Conservation (phyloP, 1,284 basidiomycete genomes). For the Thelephora terrestris region DNA sequence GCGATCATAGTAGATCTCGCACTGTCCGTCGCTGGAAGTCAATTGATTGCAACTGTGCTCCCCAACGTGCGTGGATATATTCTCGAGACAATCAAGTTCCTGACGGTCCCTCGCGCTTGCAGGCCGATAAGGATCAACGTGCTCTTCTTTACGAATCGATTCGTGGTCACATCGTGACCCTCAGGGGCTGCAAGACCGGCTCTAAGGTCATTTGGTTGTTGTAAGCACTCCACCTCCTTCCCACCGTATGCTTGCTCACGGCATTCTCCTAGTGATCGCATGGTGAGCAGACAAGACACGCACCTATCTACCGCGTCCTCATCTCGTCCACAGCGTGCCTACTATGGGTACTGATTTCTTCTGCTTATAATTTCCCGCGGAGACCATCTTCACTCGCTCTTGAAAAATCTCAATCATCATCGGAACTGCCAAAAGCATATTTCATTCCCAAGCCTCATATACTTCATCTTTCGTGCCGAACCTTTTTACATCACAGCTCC, state of each 20-base stretch:
- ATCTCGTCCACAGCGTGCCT: slow-evolving; percentile 27
- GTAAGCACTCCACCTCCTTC: slow-evolving; percentile 32
- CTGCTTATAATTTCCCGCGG: not conserved
- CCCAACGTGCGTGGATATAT: slow-evolving; percentile 42
- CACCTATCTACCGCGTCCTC: slow-evolving; percentile 7
- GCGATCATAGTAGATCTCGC: slow-evolving; percentile 78
- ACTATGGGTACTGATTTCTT: slow-evolving; percentile 32
- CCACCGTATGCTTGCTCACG: not conserved
- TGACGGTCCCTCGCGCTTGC: not conserved
- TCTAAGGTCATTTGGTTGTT: slow-evolving; percentile 85
- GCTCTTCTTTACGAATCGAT: slow-evolving; percentile 72
- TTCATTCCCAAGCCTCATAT: too few species aligned
- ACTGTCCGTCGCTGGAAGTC: slow-evolving; percentile 71
- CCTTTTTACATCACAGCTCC: too few species aligned
- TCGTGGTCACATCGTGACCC: slow-evolving; percentile 72
- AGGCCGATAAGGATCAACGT: slow-evolving; percentile 77
- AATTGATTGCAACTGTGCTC: slow-evolving; percentile 68
- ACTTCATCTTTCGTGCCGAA: too few species aligned
- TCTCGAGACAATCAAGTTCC: not conserved
- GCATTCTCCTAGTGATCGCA: slow-evolving; percentile 32
- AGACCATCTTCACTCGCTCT: too few species aligned
- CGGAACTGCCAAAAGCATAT: too few species aligned
- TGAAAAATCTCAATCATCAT: too few species aligned
- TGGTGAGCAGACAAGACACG: slow-evolving; percentile 23
- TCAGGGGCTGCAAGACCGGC: slow-evolving; percentile 77